These are phyloP conservation scores for Aspergillus indologenus DNA, from an alignment of 495 filamentous ascomycete species.

Conservation along the genomic window DNA sequence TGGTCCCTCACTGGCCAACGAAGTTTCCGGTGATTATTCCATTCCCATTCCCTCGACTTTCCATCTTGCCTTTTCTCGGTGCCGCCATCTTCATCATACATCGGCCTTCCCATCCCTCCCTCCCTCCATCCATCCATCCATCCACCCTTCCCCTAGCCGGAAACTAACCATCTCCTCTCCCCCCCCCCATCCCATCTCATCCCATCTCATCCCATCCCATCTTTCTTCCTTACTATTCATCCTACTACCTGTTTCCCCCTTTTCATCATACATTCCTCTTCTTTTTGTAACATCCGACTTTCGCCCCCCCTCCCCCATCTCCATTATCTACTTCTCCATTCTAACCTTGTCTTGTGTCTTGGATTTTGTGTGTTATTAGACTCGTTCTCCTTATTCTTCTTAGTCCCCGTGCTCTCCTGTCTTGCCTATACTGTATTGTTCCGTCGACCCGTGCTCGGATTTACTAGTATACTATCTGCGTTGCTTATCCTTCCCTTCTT, in stretches of 20 bases:
- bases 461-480: constrained; percentile 4
- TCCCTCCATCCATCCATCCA: constrained; percentile 10
- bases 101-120: constrained; percentile 9
- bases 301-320: constrained; percentile 6
- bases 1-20: constrained; percentile 17
- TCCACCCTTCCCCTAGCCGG: constrained; percentile 12
- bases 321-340: constrained; percentile 12
- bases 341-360: constrained; percentile 8
- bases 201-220: constrained; percentile 9
- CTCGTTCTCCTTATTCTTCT: constrained; percentile 9
- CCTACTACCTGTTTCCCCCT: constrained; percentile 11
- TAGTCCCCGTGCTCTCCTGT: constrained; percentile 2
- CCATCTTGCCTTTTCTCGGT: constrained; percentile 18
- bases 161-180: constrained; percentile 16
- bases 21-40: constrained; percentile 30
- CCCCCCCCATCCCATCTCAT: constrained; percentile 11
- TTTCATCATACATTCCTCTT: constrained; percentile 13
- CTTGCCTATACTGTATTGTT: constrained; percentile 8
- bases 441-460: background rate
- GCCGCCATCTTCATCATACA: constrained; percentile 11
- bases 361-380: constrained; percentile 8
- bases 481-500: constrained; percentile 6
- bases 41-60: constrained; percentile 13
- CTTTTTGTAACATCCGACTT: constrained; percentile 4
- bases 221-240: background rate